These are phyloP conservation scores for Podospora bellae-mahoneyi DNA, from an alignment of 495 filamentous ascomycete genomes.

Conservation along the genomic window DNA sequence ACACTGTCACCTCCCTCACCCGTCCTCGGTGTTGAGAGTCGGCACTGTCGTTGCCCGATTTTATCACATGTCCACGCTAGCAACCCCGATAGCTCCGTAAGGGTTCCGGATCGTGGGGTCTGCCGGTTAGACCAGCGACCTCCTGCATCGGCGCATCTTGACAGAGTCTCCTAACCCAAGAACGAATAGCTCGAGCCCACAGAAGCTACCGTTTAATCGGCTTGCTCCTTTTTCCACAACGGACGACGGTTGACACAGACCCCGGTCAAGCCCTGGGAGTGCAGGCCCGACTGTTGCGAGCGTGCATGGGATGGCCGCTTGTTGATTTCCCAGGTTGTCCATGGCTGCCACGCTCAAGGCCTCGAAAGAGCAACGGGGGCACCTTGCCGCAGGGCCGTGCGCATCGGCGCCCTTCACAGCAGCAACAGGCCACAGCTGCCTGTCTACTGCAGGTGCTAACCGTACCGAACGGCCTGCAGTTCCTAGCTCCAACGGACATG, in stretches of 20 bases:
- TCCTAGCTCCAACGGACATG: not conserved
- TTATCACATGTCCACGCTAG: slow-evolving; percentile 16
- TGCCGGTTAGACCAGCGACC: slow-evolving; percentile 8
- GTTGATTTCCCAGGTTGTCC: not conserved
- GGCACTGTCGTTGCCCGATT: slow-evolving; percentile 2
- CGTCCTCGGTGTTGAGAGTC: not conserved
- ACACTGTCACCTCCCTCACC: not conserved
- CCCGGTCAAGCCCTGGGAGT: slow-evolving; percentile 14
- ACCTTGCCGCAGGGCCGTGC: slow-evolving; percentile 10
- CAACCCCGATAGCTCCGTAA: not conserved
- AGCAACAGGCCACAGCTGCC: not conserved
- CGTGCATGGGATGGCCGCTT: slow-evolving; percentile 11
- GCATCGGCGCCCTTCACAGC: not conserved
- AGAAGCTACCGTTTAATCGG: slow-evolving; percentile 14
- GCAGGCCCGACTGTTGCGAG: slow-evolving; percentile 23
- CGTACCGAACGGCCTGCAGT: not conserved
- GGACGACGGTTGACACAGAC: slow-evolving; percentile 12
- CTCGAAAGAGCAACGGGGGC: not conserved
- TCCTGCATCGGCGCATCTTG: slow-evolving; percentile 16
- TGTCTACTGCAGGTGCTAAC: not conserved
- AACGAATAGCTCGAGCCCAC: slow-evolving; percentile 12
- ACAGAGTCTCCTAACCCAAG: not conserved
- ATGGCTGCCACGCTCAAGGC: not conserved
- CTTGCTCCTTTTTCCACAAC: slow-evolving; percentile 15
- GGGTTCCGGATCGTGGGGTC: slow-evolving; percentile 21